Conservation (phyloP, 2,329 filamentous ascomycete species). For the Dactylellina leptospora region DNA sequence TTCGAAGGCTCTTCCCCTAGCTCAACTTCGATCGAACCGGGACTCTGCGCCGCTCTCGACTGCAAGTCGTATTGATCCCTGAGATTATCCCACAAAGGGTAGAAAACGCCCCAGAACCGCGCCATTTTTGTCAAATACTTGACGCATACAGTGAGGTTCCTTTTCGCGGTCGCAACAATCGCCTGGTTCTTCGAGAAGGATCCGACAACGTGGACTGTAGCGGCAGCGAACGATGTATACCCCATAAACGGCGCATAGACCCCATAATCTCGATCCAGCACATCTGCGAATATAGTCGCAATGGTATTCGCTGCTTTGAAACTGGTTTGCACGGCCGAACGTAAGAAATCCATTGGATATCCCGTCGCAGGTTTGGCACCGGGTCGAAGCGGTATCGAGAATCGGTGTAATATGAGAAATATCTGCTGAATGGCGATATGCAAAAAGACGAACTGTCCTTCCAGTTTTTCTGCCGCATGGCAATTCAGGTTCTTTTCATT, state of each 20-base stretch:
- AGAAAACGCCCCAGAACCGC: constrained; percentile 97
- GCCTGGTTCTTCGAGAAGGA: constrained; percentile 84
- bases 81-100: constrained; percentile 92
- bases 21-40: constrained; percentile 25
- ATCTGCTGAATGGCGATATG: constrained; percentile 92
- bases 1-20: constrained; percentile 61
- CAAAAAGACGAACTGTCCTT: constrained; percentile 90
- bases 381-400: constrained; percentile 77
- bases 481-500: constrained; percentile 81
- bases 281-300: constrained; percentile 81
- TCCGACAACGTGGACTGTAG: constrained; percentile 91
- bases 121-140: constrained; percentile 94
- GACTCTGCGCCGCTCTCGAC: constrained; percentile 64
- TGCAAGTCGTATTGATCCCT: constrained; percentile 81
- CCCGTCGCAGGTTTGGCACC: constrained; percentile 64
- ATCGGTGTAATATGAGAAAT: constrained; percentile 86
- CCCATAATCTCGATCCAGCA: constrained; percentile 72
- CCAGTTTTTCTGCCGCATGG: constrained; percentile 83
- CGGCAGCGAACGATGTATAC: constrained; percentile 92
- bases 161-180: constrained; percentile 80
- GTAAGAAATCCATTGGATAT: constrained; percentile 78
- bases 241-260: constrained; percentile 91
- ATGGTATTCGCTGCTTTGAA: constrained; percentile 86
- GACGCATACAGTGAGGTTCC: constrained; percentile 85
- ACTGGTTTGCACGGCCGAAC: constrained; percentile 76